phyloP scores from a whole-genome alignment of 495 filamentous ascomycete genomes.

The Talaromyces stipitatus region DNA sequence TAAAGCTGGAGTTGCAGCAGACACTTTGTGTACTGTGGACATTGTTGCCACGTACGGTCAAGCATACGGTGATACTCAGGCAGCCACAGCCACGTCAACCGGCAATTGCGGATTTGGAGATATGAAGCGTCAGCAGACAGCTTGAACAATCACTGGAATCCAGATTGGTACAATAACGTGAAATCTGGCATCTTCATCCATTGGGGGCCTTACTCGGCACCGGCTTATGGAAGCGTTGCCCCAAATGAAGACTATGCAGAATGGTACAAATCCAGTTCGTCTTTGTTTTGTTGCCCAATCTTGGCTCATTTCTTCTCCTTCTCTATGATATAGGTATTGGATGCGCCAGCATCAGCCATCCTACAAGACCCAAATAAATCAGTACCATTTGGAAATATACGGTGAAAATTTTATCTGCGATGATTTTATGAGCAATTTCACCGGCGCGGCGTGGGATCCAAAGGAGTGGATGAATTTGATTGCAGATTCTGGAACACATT shows the following conservation, averaged over 20 bases:
- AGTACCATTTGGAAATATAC: conserved; percentile 44
- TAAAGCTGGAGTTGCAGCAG: conserved; percentile 7
- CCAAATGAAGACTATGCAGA: conserved; percentile 46
- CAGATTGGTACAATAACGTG: conserved; percentile 43
- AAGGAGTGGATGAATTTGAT: conserved; percentile 52
- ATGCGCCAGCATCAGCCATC: conserved; percentile 24
- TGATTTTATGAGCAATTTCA: conserved; percentile 49
- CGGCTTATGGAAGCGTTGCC: conserved; percentile 46
- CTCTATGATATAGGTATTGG: conserved; percentile 24
- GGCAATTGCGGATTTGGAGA: neutral
- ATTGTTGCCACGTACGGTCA: conserved; percentile 7
- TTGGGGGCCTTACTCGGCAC: conserved; percentile 47
- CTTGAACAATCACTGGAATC: conserved; percentile 38
- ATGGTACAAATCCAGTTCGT: conserved; percentile 26
- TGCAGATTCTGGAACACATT: conserved; percentile 44
- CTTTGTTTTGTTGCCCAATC: neutral
- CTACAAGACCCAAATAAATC: conserved; percentile 28
- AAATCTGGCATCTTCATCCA: conserved; percentile 54
- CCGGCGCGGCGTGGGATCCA: conserved; percentile 36
- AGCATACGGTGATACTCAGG: neutral
- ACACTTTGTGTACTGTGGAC: conserved; percentile 16
- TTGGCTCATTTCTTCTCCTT: neutral
- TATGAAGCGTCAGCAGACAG: conserved; percentile 2
- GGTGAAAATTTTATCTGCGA: conserved; percentile 45
- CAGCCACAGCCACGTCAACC: neutral